Percentiles rank a stretch among this genome's conserved stretches.
phyloP scores from a whole-genome alignment of 306 rosid genomes.

The Coriaria nepalensis region DNA sequence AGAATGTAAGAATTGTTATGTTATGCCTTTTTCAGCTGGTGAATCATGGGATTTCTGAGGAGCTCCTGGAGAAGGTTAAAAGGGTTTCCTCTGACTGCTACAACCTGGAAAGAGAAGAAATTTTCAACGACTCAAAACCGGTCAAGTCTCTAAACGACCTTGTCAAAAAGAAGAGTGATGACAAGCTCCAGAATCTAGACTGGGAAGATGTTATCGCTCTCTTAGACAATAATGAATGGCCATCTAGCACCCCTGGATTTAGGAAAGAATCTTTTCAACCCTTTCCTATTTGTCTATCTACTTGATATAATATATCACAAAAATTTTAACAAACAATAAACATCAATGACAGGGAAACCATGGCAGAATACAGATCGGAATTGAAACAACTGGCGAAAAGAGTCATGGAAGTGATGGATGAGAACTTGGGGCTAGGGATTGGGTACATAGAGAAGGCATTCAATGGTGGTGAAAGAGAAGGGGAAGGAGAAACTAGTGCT shows the following conservation, averaged over 20 bases:
- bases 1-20: neutral
- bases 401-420: constrained; percentile 83
- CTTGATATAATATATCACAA: neutral
- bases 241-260: constrained; percentile 55
- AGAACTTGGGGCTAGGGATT: constrained; percentile 57
- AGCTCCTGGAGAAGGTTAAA: constrained; percentile 89
- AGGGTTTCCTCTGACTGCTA: constrained; percentile 49
- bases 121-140: constrained; percentile 46
- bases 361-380: constrained; percentile 61
- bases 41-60: constrained; percentile 87
- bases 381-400: constrained; percentile 52
- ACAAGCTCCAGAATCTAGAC: constrained; percentile 50
- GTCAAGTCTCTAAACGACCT: constrained; percentile 39
- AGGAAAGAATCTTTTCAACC: constrained; percentile 30
- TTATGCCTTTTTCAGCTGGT: constrained; percentile 36
- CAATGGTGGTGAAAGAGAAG: constrained; percentile 45
- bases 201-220: constrained; percentile 95
- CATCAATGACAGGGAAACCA: constrained; percentile 54
- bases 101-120: constrained; percentile 67
- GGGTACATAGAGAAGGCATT: constrained; percentile 71
- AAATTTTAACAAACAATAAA: neutral
- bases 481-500: constrained; percentile 14
- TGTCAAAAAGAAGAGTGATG: constrained; percentile 29
- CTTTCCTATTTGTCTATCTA: neutral
- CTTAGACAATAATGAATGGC: constrained; percentile 67